Evolutionary conservation across 2,329 filamentous ascomycete species (phyloP).

Genomic region (Grosmannia serpens): DNA sequence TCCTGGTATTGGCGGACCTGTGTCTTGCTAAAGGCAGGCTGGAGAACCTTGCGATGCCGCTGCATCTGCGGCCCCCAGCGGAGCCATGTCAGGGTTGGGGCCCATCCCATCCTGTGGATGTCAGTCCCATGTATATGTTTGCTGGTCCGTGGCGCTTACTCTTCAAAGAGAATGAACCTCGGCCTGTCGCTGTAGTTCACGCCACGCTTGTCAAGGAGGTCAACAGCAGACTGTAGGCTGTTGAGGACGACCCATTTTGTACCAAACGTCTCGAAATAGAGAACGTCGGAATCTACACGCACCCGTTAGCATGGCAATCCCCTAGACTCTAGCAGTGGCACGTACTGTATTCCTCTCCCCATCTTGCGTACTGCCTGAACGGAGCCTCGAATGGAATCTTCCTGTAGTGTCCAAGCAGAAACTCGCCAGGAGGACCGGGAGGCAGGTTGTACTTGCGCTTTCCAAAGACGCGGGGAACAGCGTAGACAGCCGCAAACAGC

Average conservation of each 20-base stretch:
- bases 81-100: conserved; percentile 32
- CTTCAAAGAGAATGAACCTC: conserved; percentile 26
- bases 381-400: conserved; percentile 7
- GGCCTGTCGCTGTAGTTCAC: conserved; percentile 33
- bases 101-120: conserved; percentile 28
- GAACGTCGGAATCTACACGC: conserved; percentile 14
- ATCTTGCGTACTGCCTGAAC: conserved; percentile 10
- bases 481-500: background rate
- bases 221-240: conserved; percentile 27
- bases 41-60: conserved; percentile 31
- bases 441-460: conserved; percentile 5
- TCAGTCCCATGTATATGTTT: too few relatives aligned
- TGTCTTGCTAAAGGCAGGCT: conserved; percentile 29
- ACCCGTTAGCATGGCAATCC: background rate
- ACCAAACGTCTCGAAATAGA: conserved; percentile 20
- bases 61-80: conserved; percentile 29
- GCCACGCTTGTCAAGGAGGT: conserved; percentile 33
- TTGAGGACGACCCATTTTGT: conserved; percentile 31
- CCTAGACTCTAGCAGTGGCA: background rate
- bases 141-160: background rate
- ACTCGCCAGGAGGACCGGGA: conserved; percentile 5
- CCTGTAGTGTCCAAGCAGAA: conserved; percentile 8
- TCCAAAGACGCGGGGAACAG: background rate
- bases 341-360: conserved; percentile 7
- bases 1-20: conserved; percentile 20